Percentiles rank a stretch among this genome's conserved stretches.
phyloP scores from a whole-genome alignment of 495 filamentous ascomycete genomes.

The Penicillium waksmanii region DNA sequence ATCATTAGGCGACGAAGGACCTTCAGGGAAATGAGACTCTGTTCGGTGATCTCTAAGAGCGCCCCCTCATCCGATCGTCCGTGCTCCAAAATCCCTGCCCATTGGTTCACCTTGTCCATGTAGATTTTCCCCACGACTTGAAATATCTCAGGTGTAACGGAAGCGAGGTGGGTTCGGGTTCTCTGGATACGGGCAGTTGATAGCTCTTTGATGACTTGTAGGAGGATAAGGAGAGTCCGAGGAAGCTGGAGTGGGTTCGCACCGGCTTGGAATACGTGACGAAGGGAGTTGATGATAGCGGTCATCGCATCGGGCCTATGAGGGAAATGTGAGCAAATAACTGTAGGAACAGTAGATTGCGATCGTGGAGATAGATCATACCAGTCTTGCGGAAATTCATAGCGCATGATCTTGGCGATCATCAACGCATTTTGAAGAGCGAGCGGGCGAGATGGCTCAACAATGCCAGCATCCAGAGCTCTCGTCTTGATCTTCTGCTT shows the following conservation, averaged over 20 bases:
- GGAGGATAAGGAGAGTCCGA: slow-evolving; percentile 73
- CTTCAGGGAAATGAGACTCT: slow-evolving; percentile 78
- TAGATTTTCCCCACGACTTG: slow-evolving; percentile 78
- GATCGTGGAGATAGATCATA: slow-evolving; percentile 17
- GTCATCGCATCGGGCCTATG: slow-evolving; percentile 55
- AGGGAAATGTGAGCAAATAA: slow-evolving; percentile 15
- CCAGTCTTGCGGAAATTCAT: slow-evolving; percentile 90
- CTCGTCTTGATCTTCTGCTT: slow-evolving; percentile 74
- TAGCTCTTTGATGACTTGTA: slow-evolving; percentile 89
- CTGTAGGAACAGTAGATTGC: not conserved
- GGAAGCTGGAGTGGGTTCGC: slow-evolving; percentile 61
- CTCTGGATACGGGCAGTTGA: slow-evolving; percentile 73
- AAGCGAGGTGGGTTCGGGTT: slow-evolving; percentile 72
- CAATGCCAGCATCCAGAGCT: slow-evolving; percentile 70
- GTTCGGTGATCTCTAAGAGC: slow-evolving; percentile 65
- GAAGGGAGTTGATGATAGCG: slow-evolving; percentile 62
- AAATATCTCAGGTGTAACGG: slow-evolving; percentile 77
- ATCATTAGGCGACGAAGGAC: slow-evolving; percentile 78
- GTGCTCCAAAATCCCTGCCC: slow-evolving; percentile 63
- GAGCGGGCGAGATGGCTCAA: slow-evolving; percentile 72
- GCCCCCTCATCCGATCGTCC: slow-evolving; percentile 59
- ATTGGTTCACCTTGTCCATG: slow-evolving; percentile 68
- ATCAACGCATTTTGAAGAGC: slow-evolving; percentile 86
- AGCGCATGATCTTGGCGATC: slow-evolving; percentile 81
- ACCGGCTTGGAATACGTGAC: slow-evolving; percentile 48